Percentiles rank a stretch among this genome's conserved stretches.
phyloP scores from a whole-genome alignment of 2,329 filamentous ascomycete species.

The Monilinia fructicola region DNA sequence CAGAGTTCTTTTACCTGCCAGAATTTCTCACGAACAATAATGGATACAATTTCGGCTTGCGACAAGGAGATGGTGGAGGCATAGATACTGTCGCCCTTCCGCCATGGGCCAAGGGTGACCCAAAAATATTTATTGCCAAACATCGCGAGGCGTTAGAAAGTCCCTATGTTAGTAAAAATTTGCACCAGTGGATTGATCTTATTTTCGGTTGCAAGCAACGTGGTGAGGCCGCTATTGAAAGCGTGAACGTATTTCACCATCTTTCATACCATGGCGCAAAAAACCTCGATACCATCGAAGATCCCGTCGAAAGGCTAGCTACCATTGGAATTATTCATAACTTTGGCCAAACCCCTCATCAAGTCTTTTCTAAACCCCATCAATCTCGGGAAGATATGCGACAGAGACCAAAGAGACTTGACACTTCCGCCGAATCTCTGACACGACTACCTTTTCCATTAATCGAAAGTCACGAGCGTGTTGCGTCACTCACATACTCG shows the following conservation, averaged over 20 bases:
- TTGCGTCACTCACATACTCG: constrained; percentile 76
- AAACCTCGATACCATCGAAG: constrained; percentile 85
- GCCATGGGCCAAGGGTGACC: constrained; percentile 94
- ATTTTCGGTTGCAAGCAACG: constrained; percentile 93
- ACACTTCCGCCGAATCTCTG: constrained; percentile 73
- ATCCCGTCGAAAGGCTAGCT: constrained; percentile 80
- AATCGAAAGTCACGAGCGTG: constrained; percentile 69
- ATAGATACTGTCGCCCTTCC: constrained; percentile 90
- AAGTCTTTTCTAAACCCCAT: constrained; percentile 84
- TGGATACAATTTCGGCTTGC: constrained; percentile 85
- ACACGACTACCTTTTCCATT: constrained; percentile 77
- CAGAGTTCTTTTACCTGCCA: constrained; percentile 95
- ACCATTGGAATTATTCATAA: constrained; percentile 98
- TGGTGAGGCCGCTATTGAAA: constrained; percentile 87
- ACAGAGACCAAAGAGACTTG: constrained; percentile 67
- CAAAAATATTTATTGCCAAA: constrained; percentile 91
- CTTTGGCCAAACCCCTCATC: constrained; percentile 95
- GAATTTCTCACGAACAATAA: constrained; percentile 96
- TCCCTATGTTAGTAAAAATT: constrained; percentile 81
- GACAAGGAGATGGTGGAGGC: constrained; percentile 74
- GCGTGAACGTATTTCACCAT: constrained; percentile 93
- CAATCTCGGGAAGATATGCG: constrained; percentile 69
- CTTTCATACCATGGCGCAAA: constrained; percentile 93
- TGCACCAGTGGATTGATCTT: constrained; percentile 95
- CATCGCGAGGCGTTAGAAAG: constrained; percentile 95